These are phyloP conservation scores for Saccharomyces hybrid DNA, from an alignment of 1,139 yeast genomes.

Conservation along the genomic window DNA sequence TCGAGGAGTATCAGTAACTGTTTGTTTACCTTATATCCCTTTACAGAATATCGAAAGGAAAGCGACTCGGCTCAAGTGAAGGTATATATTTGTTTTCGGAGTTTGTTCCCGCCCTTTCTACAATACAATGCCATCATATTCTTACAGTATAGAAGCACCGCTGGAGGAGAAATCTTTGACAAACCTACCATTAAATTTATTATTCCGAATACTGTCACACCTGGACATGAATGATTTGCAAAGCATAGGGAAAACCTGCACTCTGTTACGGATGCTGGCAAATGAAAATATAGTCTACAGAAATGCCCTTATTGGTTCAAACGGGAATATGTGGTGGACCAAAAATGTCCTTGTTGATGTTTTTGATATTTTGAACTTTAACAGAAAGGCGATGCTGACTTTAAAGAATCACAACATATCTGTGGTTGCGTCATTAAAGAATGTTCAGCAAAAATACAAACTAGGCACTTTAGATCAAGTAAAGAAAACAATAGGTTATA, in stretches of 20 bases:
- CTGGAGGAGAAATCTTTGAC: constrained; percentile 9
- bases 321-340: constrained; percentile 16
- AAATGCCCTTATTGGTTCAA: constrained; percentile 12
- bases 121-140: not conserved
- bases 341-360: constrained; percentile 17
- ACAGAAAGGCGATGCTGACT: constrained; percentile 11
- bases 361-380: constrained; percentile 16
- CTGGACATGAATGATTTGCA: constrained; percentile 21
- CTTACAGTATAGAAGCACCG: not conserved
- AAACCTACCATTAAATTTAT: constrained; percentile 22
- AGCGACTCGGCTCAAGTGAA: not conserved
- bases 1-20: not conserved
- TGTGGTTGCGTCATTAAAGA: constrained; percentile 14
- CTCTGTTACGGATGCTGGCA: constrained; percentile 20
- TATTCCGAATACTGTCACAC: constrained; percentile 21
- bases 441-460: constrained; percentile 14
- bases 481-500: constrained; percentile 2
- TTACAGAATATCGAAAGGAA: not conserved
- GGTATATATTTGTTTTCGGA: not conserved
- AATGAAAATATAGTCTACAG: constrained; percentile 21
- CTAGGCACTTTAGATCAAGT: constrained; percentile 6
- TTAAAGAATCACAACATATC: constrained; percentile 13
- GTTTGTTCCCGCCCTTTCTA: not conserved
- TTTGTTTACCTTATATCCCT: not conserved
- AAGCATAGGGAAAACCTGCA: constrained; percentile 21